Evolutionary conservation across 2,329 filamentous ascomycete genomes (phyloP), one percentile per base, ranked within the genome.

Genomic region (Beauveria sp.): DNA sequence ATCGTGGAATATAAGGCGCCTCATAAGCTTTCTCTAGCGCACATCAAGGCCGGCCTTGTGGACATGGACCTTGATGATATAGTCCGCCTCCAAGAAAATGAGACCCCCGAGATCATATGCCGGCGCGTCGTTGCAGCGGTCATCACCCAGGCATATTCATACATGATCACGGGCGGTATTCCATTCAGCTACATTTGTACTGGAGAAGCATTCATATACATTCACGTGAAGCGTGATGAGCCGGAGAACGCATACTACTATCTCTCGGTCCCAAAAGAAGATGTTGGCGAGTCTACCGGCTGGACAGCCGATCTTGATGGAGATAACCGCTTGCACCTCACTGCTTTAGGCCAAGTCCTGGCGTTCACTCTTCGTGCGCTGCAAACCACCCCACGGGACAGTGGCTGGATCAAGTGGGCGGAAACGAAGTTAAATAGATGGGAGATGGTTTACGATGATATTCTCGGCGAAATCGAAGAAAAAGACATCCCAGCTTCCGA

Each of bases 291-390:
- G 12, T 45, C 40, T 12, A 56, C 53, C n/a, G 53, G 53, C n/a
- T 43, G 53, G 53, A n/a, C n/a, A 28, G 38, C 26, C 26, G 40
- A 56, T 22, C 24, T n/a, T 14, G 26, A 46, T 34, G 40, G 53
- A 2, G 40, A 56, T n/a, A 56, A 56, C 24, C 53, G 53, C 38
- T 28, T 58, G 24, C 54, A 58, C 14, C 22, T 58, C n/a, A 58
- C 54, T 24, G 54, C 54, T 26, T 22, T 58, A 7, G 54, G 54
- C 26, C 54, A 58, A 26, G 54, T 49, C 18, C 3, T 58, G 30
- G 54, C 54, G 30, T 58, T 58, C 7, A 58, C 54, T 47, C 54
- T 58, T 24, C 54, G 54, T 58, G 54, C 54, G 45, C 54, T 58
- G 43, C 43, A 49, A 49, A 38, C 42, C 16, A 47, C 26, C 42